Conservation (phyloP, 805 yeast genomes). For the Teunomyces kruisii region DNA sequence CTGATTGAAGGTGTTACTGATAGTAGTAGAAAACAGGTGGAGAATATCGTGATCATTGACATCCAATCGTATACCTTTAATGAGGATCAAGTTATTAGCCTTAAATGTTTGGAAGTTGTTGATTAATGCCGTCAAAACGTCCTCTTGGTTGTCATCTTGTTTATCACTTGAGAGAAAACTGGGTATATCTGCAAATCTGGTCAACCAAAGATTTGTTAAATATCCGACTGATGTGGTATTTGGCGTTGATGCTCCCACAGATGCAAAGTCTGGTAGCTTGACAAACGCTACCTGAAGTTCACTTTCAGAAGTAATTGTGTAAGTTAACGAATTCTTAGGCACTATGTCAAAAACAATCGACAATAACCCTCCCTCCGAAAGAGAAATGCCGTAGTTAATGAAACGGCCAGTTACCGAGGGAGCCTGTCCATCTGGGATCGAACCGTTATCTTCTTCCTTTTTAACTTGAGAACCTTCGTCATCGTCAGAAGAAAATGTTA, state of each 20-base stretch:
- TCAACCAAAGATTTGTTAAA: conserved; percentile 23
- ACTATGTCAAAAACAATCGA: conserved; percentile 23
- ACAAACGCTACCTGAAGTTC: conserved; percentile 27
- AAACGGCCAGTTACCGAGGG: conserved; percentile 27
- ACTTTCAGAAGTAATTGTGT: conserved; percentile 24
- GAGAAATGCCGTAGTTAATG: conserved; percentile 23
- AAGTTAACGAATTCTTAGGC: conserved; percentile 28
- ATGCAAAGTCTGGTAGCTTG: conserved; percentile 9
- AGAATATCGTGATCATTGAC: background rate
- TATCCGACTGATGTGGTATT: conserved; percentile 22
- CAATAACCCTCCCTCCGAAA: conserved; percentile 18
- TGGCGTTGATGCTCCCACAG: background rate
- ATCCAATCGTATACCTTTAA: background rate
- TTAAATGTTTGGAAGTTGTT: conserved; percentile 17
- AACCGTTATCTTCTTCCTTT: background rate
- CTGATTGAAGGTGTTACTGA: conserved; percentile 16
- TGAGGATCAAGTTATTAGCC: conserved; percentile 1
- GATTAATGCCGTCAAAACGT: conserved; percentile 12
- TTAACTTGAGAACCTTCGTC: conserved; percentile 7
- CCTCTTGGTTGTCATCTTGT: conserved; percentile 4
- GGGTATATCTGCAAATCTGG: conserved; percentile 18
- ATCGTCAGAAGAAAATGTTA: conserved; percentile 16
- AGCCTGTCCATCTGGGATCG: background rate
- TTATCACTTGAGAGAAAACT: conserved; percentile 12
- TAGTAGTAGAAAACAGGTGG: background rate